phyloP scores from a whole-genome alignment of 768 basidiomycete genomes.

The Dioszegia crocea region DNA sequence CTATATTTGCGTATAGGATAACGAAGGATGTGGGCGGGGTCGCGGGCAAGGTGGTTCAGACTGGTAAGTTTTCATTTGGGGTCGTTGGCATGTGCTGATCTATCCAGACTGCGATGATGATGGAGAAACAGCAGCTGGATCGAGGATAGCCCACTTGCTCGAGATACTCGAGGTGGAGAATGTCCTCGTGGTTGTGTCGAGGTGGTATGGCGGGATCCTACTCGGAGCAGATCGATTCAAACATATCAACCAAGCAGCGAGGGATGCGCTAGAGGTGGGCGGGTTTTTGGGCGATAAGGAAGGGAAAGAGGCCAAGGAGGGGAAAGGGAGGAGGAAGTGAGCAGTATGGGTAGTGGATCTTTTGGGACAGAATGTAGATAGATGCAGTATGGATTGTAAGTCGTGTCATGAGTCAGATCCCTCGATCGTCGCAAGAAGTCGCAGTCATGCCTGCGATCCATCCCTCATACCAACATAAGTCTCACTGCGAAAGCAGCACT shows the following conservation, averaged over 20 bases:
- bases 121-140: conserved; percentile 88
- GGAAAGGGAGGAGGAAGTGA: conserved; percentile 23
- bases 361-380: too few species aligned
- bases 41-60: conserved; percentile 26
- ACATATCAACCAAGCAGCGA: conserved; percentile 91
- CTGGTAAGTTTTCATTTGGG: conserved; percentile 44
- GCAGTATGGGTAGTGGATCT: too few species aligned
- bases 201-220: conserved; percentile 89
- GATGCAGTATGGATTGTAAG: too few species aligned
- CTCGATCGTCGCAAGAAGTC: too few species aligned
- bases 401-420: too few species aligned
- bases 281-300: conserved; percentile 63
- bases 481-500: too few species aligned
- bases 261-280: conserved; percentile 80
- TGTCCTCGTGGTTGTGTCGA: conserved; percentile 84
- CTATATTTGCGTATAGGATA: conserved; percentile 37
- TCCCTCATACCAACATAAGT: too few species aligned
- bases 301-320: conserved; percentile 17
- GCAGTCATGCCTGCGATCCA: too few species aligned
- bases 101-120: conserved; percentile 84
- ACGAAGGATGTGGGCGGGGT: conserved; percentile 44
- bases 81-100: not conserved
- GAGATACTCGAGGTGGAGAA: conserved; percentile 70
- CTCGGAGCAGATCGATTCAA: conserved; percentile 71
- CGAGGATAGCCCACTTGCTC: conserved; percentile 80